These are phyloP conservation scores for Suillus cothurnatus DNA, from an alignment of 768 basidiomycete genomes.

Conservation along the genomic window DNA sequence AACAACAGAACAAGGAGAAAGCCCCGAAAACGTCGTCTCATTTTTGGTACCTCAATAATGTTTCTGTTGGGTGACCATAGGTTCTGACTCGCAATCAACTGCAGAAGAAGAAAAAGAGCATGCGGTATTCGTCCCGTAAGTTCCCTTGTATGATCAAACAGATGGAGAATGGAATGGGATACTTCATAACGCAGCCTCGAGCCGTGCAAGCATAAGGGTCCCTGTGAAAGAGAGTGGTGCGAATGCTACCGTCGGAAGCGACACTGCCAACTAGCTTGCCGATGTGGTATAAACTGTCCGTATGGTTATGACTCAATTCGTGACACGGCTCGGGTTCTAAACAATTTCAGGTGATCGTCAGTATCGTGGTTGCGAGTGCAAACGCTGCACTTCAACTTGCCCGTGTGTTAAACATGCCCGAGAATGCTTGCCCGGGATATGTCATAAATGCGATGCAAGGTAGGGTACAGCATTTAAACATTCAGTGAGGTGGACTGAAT, in stretches of 20 bases:
- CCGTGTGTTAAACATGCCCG: slow-evolving; percentile 35
- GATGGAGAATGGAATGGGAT: neutral
- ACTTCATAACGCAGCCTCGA: slow-evolving; percentile 23
- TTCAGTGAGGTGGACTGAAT: neutral
- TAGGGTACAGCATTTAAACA: slow-evolving; percentile 17
- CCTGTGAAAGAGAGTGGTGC: slow-evolving; percentile 45
- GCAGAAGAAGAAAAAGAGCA: slow-evolving; percentile 14
- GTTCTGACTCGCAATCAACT: neutral
- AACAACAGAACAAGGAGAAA: slow-evolving; percentile 9
- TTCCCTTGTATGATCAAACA: neutral
- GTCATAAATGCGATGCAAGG: slow-evolving; percentile 46
- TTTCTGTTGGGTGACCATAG: neutral
- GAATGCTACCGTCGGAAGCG: slow-evolving; percentile 39
- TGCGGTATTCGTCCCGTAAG: slow-evolving; percentile 15
- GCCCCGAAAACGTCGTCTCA: neutral
- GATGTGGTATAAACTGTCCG: slow-evolving; percentile 47
- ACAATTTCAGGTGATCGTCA: slow-evolving; percentile 40
- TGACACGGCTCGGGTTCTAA: slow-evolving; percentile 21
- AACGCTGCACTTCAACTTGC: slow-evolving; percentile 33
- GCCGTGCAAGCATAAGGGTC: slow-evolving; percentile 51
- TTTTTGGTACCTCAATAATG: slow-evolving; percentile 20
- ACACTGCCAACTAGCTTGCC: slow-evolving; percentile 51
- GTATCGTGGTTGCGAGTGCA: slow-evolving; percentile 46
- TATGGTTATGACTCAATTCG: neutral
- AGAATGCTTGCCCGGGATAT: slow-evolving; percentile 59